A percentile compares a stretch with the other conserved stretches of the same genome.
Evolutionary conservation across 2,329 filamentous ascomycete genomes (phyloP).

Genomic region (Aspergillus clavatus): DNA sequence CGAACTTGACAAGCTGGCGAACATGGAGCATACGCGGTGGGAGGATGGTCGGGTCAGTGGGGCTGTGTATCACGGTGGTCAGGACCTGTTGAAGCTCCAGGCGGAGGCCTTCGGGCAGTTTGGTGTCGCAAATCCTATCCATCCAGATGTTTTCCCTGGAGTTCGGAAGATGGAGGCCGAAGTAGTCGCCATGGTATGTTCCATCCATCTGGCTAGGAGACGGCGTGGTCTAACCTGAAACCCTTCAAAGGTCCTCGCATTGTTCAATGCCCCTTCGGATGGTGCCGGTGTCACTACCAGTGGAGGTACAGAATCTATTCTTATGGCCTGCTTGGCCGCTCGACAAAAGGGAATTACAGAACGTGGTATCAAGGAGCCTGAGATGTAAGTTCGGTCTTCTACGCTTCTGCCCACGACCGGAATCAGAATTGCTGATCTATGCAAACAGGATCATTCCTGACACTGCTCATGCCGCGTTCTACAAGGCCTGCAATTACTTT

Average conservation of each 20-base stretch:
- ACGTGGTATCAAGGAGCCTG: slow-evolving; percentile 82
- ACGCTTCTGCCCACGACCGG: neutral
- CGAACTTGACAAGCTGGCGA: slow-evolving; percentile 72
- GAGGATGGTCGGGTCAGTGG: slow-evolving; percentile 93
- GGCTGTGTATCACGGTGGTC: slow-evolving; percentile 92
- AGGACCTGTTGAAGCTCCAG: slow-evolving; percentile 75
- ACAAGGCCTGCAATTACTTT: slow-evolving; percentile 92
- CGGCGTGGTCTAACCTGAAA: slow-evolving; percentile 7
- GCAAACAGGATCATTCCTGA: slow-evolving; percentile 77
- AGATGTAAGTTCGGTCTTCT: slow-evolving; percentile 63
- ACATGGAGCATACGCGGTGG: slow-evolving; percentile 92
- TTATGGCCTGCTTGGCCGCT: slow-evolving; percentile 89
- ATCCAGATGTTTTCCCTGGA: slow-evolving; percentile 96
- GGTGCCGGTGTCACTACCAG: slow-evolving; percentile 85
- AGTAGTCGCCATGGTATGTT: slow-evolving; percentile 85
- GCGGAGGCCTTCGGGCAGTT: slow-evolving; percentile 91
- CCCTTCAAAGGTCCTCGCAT: slow-evolving; percentile 53
- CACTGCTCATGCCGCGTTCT: slow-evolving; percentile 93
- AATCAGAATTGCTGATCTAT: slow-evolving; percentile 15
- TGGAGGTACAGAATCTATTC: slow-evolving; percentile 91
- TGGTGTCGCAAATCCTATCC: slow-evolving; percentile 91
- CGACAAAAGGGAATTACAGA: slow-evolving; percentile 84
- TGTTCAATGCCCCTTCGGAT: slow-evolving; percentile 85
- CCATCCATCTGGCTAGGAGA: neutral
- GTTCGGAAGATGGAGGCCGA: slow-evolving; percentile 99